Evolutionary conservation across 306 rosid species (phyloP).

Genomic region (Elaeagnus macrophylla): DNA sequence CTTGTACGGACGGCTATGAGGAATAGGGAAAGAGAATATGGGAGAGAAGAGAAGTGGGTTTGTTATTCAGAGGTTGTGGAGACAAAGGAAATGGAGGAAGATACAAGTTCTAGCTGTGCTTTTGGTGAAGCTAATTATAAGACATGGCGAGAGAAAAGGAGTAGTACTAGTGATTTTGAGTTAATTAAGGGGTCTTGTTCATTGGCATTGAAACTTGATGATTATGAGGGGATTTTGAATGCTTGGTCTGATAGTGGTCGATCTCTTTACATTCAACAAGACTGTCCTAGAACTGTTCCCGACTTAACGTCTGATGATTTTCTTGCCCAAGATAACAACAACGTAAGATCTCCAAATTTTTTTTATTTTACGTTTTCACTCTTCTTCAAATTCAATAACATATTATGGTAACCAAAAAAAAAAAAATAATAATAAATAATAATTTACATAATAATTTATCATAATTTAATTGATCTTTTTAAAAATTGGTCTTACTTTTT

Average conservation of each 20-base stretch:
- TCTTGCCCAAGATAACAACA: slow-evolving; percentile 10
- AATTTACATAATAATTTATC: too few relatives aligned
- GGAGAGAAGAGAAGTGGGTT: slow-evolving; percentile 86
- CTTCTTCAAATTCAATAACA: not conserved
- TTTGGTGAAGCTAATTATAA: not conserved
- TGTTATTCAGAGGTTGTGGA: slow-evolving; percentile 78
- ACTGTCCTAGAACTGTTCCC: slow-evolving; percentile 59
- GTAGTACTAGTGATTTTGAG: not conserved
- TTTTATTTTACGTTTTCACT: not conserved
- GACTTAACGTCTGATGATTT: slow-evolving; percentile 23
- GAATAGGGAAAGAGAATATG: slow-evolving; percentile 28
- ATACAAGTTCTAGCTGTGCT: slow-evolving; percentile 26
- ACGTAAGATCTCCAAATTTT: slow-evolving; percentile 39
- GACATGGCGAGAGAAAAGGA: not conserved
- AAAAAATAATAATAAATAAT: too few relatives aligned
- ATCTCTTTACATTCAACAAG: slow-evolving; percentile 46
- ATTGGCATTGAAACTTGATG: slow-evolving; percentile 58
- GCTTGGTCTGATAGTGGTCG: slow-evolving; percentile 85
- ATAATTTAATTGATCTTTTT: too few relatives aligned
- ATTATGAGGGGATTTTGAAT: slow-evolving; percentile 65
- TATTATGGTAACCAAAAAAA: too few relatives aligned
- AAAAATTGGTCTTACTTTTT: too few relatives aligned
- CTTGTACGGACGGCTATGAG: slow-evolving; percentile 81
- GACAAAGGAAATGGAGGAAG: slow-evolving; percentile 49
- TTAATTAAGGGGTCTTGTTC: slow-evolving; percentile 26